A percentile compares a stretch with the other conserved stretches of the same genome.
phyloP scores from a whole-genome alignment of 1,139 yeast species.

The Nakaseomyces nivariensis region DNA sequence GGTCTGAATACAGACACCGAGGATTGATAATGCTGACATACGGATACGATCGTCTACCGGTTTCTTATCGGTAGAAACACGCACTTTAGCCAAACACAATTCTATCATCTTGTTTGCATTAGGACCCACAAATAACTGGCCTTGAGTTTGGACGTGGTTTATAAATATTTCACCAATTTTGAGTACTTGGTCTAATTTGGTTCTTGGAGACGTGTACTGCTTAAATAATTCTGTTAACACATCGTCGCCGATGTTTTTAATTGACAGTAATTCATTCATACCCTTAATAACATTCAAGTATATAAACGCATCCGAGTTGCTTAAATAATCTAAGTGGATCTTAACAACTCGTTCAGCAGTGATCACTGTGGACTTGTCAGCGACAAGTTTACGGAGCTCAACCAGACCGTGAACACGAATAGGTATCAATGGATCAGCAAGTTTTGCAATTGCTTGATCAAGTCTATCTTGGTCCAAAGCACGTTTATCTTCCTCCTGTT shows the following conservation, averaged over 20 bases:
- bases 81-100: slow-evolving; percentile 24
- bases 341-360: slow-evolving; percentile 46
- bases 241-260: slow-evolving; percentile 8
- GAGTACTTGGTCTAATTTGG: slow-evolving; percentile 51
- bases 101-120: slow-evolving; percentile 31
- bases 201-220: slow-evolving; percentile 7
- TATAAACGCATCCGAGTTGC: slow-evolving; percentile 77
- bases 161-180: slow-evolving; percentile 73
- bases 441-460: slow-evolving; percentile 50
- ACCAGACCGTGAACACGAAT: slow-evolving; percentile 79
- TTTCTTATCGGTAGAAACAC: slow-evolving; percentile 11
- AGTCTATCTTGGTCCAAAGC: slow-evolving; percentile 30
- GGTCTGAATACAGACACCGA: slow-evolving; percentile 56
- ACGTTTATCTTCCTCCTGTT: slow-evolving; percentile 6
- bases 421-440: slow-evolving; percentile 75
- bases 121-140: slow-evolving; percentile 39
- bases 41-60: slow-evolving; percentile 50
- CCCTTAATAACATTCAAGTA: slow-evolving; percentile 80
- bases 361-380: slow-evolving; percentile 41
- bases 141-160: slow-evolving; percentile 44
- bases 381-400: slow-evolving; percentile 50
- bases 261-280: slow-evolving; percentile 47
- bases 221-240: neutral
- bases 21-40: slow-evolving; percentile 77
- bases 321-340: slow-evolving; percentile 54